Percentiles rank a stretch among this genome's conserved stretches.
Evolutionary conservation across 345 rosid species (phyloP).

Genomic region (Populus davidiana): DNA sequence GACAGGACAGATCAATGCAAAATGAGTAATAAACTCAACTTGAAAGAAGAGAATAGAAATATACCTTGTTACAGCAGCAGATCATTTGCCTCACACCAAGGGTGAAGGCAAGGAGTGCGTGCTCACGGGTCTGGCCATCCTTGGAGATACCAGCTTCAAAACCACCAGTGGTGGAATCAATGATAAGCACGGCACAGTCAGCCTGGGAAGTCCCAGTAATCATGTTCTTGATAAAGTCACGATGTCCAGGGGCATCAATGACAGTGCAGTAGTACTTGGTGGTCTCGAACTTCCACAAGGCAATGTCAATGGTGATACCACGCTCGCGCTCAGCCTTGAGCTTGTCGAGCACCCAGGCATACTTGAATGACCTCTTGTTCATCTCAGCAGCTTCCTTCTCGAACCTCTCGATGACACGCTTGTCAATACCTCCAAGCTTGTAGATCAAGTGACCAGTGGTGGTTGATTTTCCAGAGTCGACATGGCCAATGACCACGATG

Average conservation of each 20-base stretch:
- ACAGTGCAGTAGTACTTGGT: slow-evolving; percentile 79
- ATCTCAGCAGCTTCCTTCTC: slow-evolving; percentile 94
- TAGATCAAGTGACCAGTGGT: slow-evolving; percentile 80
- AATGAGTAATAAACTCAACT: neutral
- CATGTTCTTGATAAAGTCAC: slow-evolving; percentile 82
- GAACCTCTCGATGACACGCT: slow-evolving; percentile 81
- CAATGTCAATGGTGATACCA: slow-evolving; percentile 82
- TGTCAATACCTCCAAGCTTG: slow-evolving; percentile 84
- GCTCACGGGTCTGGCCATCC: slow-evolving; percentile 81
- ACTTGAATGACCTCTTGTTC: slow-evolving; percentile 89
- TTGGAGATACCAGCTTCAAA: slow-evolving; percentile 81
- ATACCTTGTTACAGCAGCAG: slow-evolving; percentile 71
- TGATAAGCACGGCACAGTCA: slow-evolving; percentile 75
- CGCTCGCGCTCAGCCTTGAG: slow-evolving; percentile 85
- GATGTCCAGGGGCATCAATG: slow-evolving; percentile 82
- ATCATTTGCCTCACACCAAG: slow-evolving; percentile 77
- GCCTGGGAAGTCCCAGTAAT: slow-evolving; percentile 85
- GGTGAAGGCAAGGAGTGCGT: slow-evolving; percentile 60
- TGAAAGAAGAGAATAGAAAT: neutral
- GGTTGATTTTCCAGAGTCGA: slow-evolving; percentile 86
- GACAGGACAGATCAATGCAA: too few species aligned
- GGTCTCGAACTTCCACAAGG: slow-evolving; percentile 83
- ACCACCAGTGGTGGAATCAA: slow-evolving; percentile 83
- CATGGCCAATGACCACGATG: slow-evolving; percentile 88
- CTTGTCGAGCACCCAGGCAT: slow-evolving; percentile 86